Conservation (phyloP, 2,329 filamentous ascomycete species). For the Amphichorda felina region DNA sequence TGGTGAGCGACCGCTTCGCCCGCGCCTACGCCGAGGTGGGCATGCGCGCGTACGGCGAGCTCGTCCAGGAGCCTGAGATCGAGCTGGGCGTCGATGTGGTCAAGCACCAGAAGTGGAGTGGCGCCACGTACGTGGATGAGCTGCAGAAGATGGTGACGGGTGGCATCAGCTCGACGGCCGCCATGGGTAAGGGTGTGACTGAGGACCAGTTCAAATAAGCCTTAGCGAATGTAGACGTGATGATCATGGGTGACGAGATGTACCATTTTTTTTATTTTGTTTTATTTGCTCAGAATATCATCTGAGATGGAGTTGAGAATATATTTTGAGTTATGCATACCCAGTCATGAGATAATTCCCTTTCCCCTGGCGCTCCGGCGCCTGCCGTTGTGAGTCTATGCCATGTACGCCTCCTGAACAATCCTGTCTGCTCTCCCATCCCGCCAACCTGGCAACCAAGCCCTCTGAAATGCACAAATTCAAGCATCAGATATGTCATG, state of each 20-base stretch:
- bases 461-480: too few species aligned
- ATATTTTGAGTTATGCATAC: too few species aligned
- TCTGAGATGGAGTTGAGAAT: too few species aligned
- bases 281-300: background rate
- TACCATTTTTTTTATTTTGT: background rate
- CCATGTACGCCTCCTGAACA: too few species aligned
- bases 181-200: constrained; percentile 96
- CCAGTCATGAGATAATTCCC: too few species aligned
- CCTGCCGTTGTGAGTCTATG: too few species aligned
- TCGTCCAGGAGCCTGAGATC: constrained; percentile 97
- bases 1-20: constrained; percentile 84
- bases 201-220: constrained; percentile 72
- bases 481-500: too few species aligned
- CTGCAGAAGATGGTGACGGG: constrained; percentile 95
- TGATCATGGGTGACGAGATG: background rate
- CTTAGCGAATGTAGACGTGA: too few species aligned
- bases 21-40: constrained; percentile 69
- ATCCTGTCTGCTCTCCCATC: too few species aligned
- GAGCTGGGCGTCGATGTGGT: constrained; percentile 83
- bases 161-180: constrained; percentile 80
- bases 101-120: constrained; percentile 98
- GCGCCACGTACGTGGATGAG: constrained; percentile 89
- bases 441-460: too few species aligned
- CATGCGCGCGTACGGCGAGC: constrained; percentile 94
- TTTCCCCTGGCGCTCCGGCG: too few species aligned